phyloP scores from a whole-genome alignment of 2,329 filamentous ascomycete species.

The Drechslera avenae region DNA sequence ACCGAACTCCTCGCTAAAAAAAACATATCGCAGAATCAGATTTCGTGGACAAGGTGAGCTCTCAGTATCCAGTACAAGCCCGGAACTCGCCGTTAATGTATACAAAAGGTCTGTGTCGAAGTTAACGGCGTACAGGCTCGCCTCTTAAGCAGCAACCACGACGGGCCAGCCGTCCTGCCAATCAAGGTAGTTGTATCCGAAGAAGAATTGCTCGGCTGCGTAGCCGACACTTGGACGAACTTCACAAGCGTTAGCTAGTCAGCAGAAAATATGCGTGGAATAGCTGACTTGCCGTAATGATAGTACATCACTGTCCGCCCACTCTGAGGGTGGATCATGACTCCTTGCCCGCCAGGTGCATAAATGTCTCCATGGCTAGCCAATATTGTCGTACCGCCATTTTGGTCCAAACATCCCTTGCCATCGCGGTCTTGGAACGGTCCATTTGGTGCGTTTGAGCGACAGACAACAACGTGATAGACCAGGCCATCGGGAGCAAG shows the following conservation, averaged over 20 bases:
- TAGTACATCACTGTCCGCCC: constrained; percentile 37
- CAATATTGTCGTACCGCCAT: constrained; percentile 65
- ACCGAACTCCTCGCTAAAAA: not conserved
- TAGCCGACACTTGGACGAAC: constrained; percentile 34
- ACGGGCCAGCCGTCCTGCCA: constrained; percentile 39
- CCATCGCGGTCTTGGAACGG: constrained; percentile 52
- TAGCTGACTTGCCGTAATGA: constrained; percentile 33
- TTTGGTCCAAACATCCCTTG: constrained; percentile 51
- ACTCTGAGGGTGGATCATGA: constrained; percentile 25
- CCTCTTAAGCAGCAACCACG: constrained; percentile 13
- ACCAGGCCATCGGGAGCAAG: constrained; percentile 60
- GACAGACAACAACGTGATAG: constrained; percentile 68
- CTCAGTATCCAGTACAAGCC: too few relatives aligned
- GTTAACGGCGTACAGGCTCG: too few relatives aligned
- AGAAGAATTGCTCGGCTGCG: constrained; percentile 30
- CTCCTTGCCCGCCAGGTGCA: constrained; percentile 42
- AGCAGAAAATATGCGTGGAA: not conserved
- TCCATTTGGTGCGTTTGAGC: constrained; percentile 56
- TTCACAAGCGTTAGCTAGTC: constrained; percentile 13
- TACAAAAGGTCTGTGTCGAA: too few relatives aligned
- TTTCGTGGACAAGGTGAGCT: too few relatives aligned
- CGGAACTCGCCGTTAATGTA: too few relatives aligned
- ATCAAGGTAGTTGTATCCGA: constrained; percentile 41
- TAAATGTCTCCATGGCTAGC: constrained; percentile 57
- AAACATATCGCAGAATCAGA: not conserved